Evolutionary conservation across 306 rosid genomes (phyloP), one percentile per base, ranked within the genome.

Genomic region (Fragaria ananassa): DNA sequence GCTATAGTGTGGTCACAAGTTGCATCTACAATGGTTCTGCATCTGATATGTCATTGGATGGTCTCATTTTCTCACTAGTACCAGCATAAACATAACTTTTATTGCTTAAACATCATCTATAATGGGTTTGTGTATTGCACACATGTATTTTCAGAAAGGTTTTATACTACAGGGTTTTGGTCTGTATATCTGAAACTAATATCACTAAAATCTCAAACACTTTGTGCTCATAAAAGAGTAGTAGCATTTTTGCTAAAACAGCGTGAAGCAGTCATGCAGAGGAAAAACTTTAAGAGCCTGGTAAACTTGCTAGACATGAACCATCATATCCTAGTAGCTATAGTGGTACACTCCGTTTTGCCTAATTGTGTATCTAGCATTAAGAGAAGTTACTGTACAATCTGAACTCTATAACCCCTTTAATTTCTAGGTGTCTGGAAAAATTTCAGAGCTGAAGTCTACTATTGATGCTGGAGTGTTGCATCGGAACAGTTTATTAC

Each of bases 381-480:
- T 39, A 56, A 4, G 42, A 54, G 39, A 27, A 64, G 47, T 70
- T n/a, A 68, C 66, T 56, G 34, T 17, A 50, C 7, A 72, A 69
- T 74, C 54, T 75, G 68, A 78, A 67, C 70, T 63, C 72, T 72
- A 35, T 63, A 84, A 50, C 56, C 63, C 46, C 27, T 74, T 82
- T 54, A 67, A 82, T 51, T 74, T 79, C 49, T 76, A 86, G 98
- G 97, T 93, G 64, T 91, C 93, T 49, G 91, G 81, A 78, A 89
- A 79, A 83, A 83, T 93, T 83, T 86, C 88, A 81, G 97, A 91
- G 80, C 81, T 93, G 82, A 91, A 87, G 93, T 80, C 85, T 42
- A 88, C 97, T 42, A 88, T 93, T 39, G 93, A 93, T 81, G 89
- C 69, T 61, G 97, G 98, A 70, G 61, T 86, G 79, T 75, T 82